Evolutionary conservation across 2,329 filamentous ascomycete genomes (phyloP), one percentile per base, ranked within the genome.

Genomic region (Calonectria honghensis): DNA sequence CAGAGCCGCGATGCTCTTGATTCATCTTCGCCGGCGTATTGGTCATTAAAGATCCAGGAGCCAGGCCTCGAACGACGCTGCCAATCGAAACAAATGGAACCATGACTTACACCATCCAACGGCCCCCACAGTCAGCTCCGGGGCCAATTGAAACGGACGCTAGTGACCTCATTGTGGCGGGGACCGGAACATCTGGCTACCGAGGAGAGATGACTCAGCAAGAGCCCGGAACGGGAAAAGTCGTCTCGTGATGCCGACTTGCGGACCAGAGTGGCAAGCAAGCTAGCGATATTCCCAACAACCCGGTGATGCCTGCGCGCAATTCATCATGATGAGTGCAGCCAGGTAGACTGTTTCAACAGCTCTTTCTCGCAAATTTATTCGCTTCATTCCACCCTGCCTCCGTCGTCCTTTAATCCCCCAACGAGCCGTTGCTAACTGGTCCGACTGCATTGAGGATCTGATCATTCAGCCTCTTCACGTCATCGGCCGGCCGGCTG

Each of bases 241-340:
- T 75, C 77, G 70, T 76, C 76, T 78, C 73, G 79, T 78, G 80
- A 80, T 81, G 79, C 80, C 80, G 80, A 81, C 75, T 63, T 75
- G 76, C 80, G 80, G 78, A 81, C 70, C 72, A 76, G 68, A 76
- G 80, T 81, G 80, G 80, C 79, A 81, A 81, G 80, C 76, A 81
- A 80, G 80, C 75, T 75, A 73, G 75, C 78, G 68, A 76, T 70
- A 79, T 70, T 68, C 70, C 72, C 67, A 68, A 76, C 73, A 75
- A 69, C 61, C 72, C 68, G 73, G 75, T 76, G 77, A 76, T 78
- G 77, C 76, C 73, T 81, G 73, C 69, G 69, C 73, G 72, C 78
- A 74, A 78, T 79, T 79, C 80, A 81, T 73, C 78, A 81, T 63
- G 66, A 79, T 81, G 80, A 81, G 74, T 77, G 75, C 51, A 76